These are phyloP conservation scores for Tripterygium wilfordii DNA, from an alignment of 177 flowering plant genomes.

Conservation along the genomic window DNA sequence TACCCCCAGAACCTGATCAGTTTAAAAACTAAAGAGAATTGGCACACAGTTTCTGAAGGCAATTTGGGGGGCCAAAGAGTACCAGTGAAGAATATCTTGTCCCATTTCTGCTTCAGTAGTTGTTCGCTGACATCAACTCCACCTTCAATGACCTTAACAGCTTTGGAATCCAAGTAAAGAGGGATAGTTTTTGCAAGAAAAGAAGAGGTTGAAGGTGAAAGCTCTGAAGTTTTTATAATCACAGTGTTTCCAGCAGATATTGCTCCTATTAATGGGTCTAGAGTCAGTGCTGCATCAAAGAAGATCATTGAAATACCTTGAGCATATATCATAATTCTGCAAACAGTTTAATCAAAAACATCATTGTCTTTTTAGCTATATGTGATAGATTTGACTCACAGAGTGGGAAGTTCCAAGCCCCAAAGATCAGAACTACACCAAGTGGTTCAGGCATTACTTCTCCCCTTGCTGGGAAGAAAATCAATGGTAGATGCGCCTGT, in stretches of 20 bases:
- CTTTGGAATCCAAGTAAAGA: slow-evolving; percentile 51
- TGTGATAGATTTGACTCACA: slow-evolving; percentile 49
- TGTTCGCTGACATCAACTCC: slow-evolving; percentile 33
- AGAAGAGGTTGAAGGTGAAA: slow-evolving; percentile 58
- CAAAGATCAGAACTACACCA: slow-evolving; percentile 66
- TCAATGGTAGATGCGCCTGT: slow-evolving; percentile 45
- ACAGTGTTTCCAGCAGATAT: slow-evolving; percentile 78
- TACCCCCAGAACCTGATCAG: background rate
- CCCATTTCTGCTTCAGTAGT: slow-evolving; percentile 71
- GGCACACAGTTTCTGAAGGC: too few species aligned
- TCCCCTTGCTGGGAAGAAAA: slow-evolving; percentile 58
- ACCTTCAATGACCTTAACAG: slow-evolving; percentile 66
- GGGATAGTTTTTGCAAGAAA: slow-evolving; percentile 55
- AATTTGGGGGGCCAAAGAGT: too few species aligned
- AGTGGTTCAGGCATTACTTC: slow-evolving; percentile 75
- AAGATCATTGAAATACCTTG: background rate
- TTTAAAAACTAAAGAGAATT: background rate
- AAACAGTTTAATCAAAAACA: too few species aligned
- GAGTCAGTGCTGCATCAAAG: slow-evolving; percentile 35
- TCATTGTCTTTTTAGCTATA: too few species aligned
- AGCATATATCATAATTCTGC: too few species aligned
- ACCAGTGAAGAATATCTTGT: slow-evolving; percentile 96
- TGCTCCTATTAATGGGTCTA: slow-evolving; percentile 91
- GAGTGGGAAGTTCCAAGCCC: slow-evolving; percentile 84
- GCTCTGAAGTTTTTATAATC: slow-evolving; percentile 81